Evolutionary conservation across 2,329 filamentous ascomycete species (phyloP).

Genomic region (Calonectria multiphialidica): DNA sequence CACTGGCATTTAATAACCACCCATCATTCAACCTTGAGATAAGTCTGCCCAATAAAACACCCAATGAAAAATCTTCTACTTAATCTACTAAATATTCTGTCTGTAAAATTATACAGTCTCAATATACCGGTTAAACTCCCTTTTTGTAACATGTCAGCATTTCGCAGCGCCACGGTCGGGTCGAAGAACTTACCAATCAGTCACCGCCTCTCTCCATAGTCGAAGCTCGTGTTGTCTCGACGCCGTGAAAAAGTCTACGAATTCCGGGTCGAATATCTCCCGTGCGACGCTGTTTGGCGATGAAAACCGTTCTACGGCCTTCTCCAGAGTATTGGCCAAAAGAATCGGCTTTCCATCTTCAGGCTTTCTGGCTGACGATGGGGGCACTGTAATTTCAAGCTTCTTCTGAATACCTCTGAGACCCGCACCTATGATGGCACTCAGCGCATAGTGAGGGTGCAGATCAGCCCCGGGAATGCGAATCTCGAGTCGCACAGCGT

Average conservation of each 20-base stretch:
- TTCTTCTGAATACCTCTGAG: slow-evolving; percentile 81
- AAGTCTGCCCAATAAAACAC: no score
- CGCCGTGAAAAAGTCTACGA: slow-evolving; percentile 79
- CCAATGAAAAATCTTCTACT: background rate
- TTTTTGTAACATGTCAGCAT: slow-evolving; percentile 6
- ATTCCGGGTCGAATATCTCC: slow-evolving; percentile 78
- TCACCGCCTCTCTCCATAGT: slow-evolving; percentile 81
- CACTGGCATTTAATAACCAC: no score
- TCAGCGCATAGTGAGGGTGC: slow-evolving; percentile 77
- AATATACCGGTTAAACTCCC: slow-evolving; percentile 28
- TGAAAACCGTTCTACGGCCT: slow-evolving; percentile 74
- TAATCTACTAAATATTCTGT: background rate
- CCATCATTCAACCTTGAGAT: no score
- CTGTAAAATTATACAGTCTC: slow-evolving; percentile 15
- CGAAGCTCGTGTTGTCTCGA: slow-evolving; percentile 76
- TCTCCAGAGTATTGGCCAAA: slow-evolving; percentile 74
- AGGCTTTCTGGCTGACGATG: slow-evolving; percentile 5
- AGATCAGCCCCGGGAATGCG: slow-evolving; percentile 79
- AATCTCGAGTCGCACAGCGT: slow-evolving; percentile 79
- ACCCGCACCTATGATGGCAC: slow-evolving; percentile 76
- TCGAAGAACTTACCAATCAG: slow-evolving; percentile 73
- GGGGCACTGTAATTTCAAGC: slow-evolving; percentile 10
- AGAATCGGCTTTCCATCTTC: slow-evolving; percentile 9
- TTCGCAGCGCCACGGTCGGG: background rate
- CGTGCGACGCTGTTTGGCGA: slow-evolving; percentile 75